Evolutionary conservation across 257 asterid genomes (phyloP).

Genomic region (Ocimum tenuiflorum): DNA sequence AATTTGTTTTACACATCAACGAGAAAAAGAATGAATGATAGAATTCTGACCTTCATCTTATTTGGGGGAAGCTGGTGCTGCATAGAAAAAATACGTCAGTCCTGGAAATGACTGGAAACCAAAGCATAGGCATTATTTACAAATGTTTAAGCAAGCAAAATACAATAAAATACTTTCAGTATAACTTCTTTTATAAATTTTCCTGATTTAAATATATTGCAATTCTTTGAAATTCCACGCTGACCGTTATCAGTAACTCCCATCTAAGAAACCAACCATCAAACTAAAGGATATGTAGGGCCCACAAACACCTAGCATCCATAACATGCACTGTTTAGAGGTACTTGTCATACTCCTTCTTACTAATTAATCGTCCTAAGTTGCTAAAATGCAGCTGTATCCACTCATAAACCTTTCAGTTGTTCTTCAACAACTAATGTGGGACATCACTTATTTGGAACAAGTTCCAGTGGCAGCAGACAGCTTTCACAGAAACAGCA

Average conservation of each 20-base stretch:
- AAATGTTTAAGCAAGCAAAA: constrained; percentile 5
- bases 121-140: not conserved
- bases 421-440: not conserved
- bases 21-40: not conserved
- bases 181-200: not conserved
- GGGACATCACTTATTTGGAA: not conserved
- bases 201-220: not conserved
- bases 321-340: not conserved
- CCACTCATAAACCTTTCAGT: not conserved
- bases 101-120: too few species aligned
- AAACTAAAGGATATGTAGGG: not conserved
- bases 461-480: not conserved
- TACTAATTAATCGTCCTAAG: not conserved
- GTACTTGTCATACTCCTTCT: not conserved
- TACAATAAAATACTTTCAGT: not conserved
- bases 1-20: not conserved
- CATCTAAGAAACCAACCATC: not conserved
- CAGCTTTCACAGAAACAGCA: not conserved
- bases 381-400: not conserved
- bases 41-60: constrained; percentile 55
- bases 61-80: constrained; percentile 47
- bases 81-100: constrained; percentile 38
- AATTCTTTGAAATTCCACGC: not conserved
- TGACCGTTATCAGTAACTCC: not conserved
- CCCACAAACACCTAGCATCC: not conserved